Evolutionary conservation across 345 rosid genomes (phyloP).

Genomic region (Stellera chamaejasme): DNA sequence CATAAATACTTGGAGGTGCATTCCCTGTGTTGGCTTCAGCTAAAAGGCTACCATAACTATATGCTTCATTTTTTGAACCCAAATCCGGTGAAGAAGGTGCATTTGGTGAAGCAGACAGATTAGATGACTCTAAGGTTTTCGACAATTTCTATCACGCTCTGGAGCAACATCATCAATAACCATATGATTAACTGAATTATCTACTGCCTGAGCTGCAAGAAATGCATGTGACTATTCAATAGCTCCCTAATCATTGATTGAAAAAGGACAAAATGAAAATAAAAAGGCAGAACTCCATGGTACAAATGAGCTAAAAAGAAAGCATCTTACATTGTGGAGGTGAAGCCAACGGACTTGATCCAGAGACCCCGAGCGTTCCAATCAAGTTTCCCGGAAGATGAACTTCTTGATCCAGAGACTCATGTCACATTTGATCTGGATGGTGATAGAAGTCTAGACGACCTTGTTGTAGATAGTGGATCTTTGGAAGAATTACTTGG

Average conservation of each 20-base stretch:
- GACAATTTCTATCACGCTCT: slow-evolving; percentile 37
- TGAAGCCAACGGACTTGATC: slow-evolving; percentile 36
- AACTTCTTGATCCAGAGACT: slow-evolving; percentile 38
- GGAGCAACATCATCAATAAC: slow-evolving; percentile 30
- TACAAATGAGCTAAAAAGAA: slow-evolving; percentile 15
- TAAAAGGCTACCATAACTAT: too few relatives aligned
- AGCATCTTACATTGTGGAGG: slow-evolving; percentile 76
- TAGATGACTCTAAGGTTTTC: too few relatives aligned
- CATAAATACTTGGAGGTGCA: too few relatives aligned
- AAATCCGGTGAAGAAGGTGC: too few relatives aligned
- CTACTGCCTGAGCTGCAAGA: too few relatives aligned
- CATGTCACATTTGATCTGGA: slow-evolving; percentile 35
- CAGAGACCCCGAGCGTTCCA: slow-evolving; percentile 37
- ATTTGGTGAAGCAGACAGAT: too few relatives aligned
- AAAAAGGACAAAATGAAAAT: slow-evolving; percentile 2
- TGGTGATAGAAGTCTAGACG: slow-evolving; percentile 56
- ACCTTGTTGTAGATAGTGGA: slow-evolving; percentile 28
- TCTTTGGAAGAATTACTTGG: too few relatives aligned
- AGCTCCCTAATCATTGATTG: too few relatives aligned
- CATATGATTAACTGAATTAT: too few relatives aligned
- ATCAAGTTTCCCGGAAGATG: slow-evolving; percentile 24
- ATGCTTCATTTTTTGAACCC: too few relatives aligned
- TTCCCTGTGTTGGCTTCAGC: too few relatives aligned
- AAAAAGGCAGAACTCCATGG: slow-evolving; percentile 9
- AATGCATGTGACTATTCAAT: too few relatives aligned